Evolutionary conservation across 1,139 yeast species (phyloP).

Genomic region (Zygoascus meyerae): DNA sequence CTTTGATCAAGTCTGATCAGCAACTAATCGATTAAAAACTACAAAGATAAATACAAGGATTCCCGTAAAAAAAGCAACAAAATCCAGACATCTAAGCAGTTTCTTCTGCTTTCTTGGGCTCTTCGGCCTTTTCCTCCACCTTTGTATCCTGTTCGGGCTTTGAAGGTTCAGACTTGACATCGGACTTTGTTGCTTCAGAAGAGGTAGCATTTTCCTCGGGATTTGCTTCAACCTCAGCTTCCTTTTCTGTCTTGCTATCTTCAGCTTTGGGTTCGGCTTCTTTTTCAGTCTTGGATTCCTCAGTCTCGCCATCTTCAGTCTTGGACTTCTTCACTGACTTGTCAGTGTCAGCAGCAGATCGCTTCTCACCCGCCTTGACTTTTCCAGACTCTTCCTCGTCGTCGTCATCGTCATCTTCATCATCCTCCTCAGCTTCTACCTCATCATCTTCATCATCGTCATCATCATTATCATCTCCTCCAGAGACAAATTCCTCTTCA

Average conservation of each 20-base stretch:
- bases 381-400: conserved; percentile 9
- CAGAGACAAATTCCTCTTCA: conserved; percentile 16
- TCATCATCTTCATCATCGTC: conserved; percentile 11
- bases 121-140: conserved; percentile 9
- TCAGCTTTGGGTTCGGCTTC: conserved; percentile 5
- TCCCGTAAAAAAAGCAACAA: no score
- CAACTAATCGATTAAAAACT: no score
- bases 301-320: conserved; percentile 6
- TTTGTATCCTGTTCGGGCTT: conserved; percentile 7
- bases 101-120: conserved; percentile 6
- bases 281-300: conserved; percentile 6
- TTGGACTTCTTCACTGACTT: conserved; percentile 6
- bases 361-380: conserved; percentile 1
- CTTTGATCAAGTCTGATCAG: no score
- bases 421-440: conserved; percentile 9
- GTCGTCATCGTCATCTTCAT: conserved; percentile 14
- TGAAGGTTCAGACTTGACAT: conserved; percentile 2
- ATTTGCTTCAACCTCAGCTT: conserved; percentile 8
- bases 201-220: neutral
- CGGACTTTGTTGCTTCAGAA: conserved; percentile 5
- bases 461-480: conserved; percentile 14
- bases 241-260: conserved; percentile 6
- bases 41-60: no score
- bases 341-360: neutral
- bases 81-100: neutral